These are phyloP conservation scores for Tothia fuscella DNA, from an alignment of 2,329 filamentous ascomycete species.

Conservation along the genomic window DNA sequence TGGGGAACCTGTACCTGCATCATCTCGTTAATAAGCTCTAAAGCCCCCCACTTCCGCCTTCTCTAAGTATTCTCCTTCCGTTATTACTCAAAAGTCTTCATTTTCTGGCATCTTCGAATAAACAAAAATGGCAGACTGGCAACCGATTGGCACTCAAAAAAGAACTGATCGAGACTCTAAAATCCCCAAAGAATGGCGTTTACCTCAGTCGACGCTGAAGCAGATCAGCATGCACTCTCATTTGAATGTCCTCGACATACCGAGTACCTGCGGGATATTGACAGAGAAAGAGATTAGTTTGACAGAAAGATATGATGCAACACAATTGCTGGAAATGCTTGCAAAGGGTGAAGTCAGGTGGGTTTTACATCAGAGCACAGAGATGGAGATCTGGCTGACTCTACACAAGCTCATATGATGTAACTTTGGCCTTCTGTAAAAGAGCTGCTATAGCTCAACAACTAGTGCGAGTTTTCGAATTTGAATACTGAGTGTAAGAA, in stretches of 20 bases:
- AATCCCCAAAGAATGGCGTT: constrained; percentile 23
- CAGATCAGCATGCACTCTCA: constrained; percentile 16
- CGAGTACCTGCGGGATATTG: constrained; percentile 21
- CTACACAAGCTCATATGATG: constrained; percentile 22
- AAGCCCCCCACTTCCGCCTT: no score
- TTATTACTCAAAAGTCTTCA: background rate
- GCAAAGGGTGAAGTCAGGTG: constrained; percentile 16
- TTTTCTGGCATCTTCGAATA: background rate
- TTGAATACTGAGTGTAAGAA: background rate
- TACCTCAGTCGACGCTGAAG: constrained; percentile 16
- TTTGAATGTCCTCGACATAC: constrained; percentile 21
- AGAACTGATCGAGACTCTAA: constrained; percentile 17
- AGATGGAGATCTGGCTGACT: background rate
- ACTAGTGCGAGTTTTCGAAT: constrained; percentile 25
- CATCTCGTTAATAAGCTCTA: no score
- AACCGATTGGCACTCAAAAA: constrained; percentile 20
- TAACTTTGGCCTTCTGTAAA: constrained; percentile 42
- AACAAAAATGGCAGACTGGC: constrained; percentile 17
- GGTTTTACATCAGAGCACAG: background rate
- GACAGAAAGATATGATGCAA: constrained; percentile 25
- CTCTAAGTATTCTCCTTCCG: background rate
- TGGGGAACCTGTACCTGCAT: no score
- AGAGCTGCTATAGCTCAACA: constrained; percentile 46
- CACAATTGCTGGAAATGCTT: constrained; percentile 20
- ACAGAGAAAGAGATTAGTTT: constrained; percentile 21